Evolutionary conservation across 2,329 filamentous ascomycete species (phyloP), one percentile per base, ranked within the genome.

Genomic region (Xylariaceae sp.): DNA sequence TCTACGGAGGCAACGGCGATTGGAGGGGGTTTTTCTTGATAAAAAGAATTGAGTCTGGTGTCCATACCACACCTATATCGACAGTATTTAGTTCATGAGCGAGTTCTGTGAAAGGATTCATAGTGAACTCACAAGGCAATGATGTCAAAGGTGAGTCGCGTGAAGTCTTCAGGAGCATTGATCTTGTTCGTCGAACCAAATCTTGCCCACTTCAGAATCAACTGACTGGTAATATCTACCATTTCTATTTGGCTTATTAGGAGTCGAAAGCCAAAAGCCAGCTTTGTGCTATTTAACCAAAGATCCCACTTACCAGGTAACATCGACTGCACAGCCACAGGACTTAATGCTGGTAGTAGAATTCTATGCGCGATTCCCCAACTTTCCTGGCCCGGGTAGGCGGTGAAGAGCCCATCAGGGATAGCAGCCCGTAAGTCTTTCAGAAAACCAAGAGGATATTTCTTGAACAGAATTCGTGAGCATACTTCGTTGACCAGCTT

Each of bases 401-500:
- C 44, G 5, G 44, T 33, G 34, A 47, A 42, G 10, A 42, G 23
- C 3, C 38, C 44, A 5, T 47, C 39, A 27, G 8, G 17, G 11
- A 20, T 17, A 8, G 38, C 14, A 10, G 25, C 23, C 11, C 38
- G 10, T 14, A 47, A 39, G 19, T 42, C 5, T 19, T 23, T 5
- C 19, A 47, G 16, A 21, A 42, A 42, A 4, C 39, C 44, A 5
- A 22, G 3, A 3, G 39, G 39, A 23, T 42, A 47, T 16, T 47
- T 47, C 7, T 4, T 34, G 38, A 47, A 47, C 12, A 33, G 22
- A 21, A 33, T 38, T n/a, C 39, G 12, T 14, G 16, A 2, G 20
- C 38, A 42, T 10, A 47, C 38, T 19, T 47, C 44, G 22, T 47
- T 33, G 11, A 47, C 39, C 14, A 47, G 38, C 12, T 47, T 23